phyloP scores from a whole-genome alignment of 371 early-diverging fungal species.

The Rhizopus microsporus region DNA sequence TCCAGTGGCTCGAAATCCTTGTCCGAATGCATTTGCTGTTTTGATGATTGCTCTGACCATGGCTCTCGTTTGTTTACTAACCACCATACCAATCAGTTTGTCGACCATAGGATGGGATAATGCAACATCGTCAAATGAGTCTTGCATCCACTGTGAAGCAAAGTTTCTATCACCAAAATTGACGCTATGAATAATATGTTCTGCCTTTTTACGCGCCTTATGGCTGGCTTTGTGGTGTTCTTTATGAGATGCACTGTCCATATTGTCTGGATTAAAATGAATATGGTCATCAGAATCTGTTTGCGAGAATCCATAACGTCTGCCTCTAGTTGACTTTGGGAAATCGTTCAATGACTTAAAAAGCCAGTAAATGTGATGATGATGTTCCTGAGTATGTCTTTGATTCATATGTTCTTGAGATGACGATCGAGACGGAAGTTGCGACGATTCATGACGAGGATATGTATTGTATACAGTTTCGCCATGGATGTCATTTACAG shows the following conservation, averaged over 20 bases:
- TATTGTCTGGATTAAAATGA: conserved; percentile 21
- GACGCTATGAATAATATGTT: conserved; percentile 40
- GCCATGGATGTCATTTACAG: neutral
- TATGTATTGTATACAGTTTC: too few relatives aligned
- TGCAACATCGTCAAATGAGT: conserved; percentile 45
- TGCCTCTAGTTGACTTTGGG: conserved; percentile 26
- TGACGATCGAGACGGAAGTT: too few relatives aligned
- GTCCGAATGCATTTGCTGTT: conserved; percentile 53
- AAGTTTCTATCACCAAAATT: conserved; percentile 47
- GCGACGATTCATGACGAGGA: too few relatives aligned
- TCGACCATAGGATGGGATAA: conserved; percentile 41
- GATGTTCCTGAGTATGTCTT: neutral
- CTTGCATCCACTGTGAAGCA: conserved; percentile 46
- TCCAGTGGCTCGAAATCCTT: conserved; percentile 73
- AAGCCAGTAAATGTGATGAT: conserved; percentile 7
- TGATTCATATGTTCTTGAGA: too few relatives aligned
- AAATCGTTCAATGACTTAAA: neutral
- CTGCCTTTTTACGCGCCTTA: conserved; percentile 27
- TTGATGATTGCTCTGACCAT: conserved; percentile 44
- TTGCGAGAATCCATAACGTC: conserved; percentile 46
- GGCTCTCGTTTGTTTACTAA: conserved; percentile 36
- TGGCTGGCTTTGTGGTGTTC: conserved; percentile 1
- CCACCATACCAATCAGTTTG: conserved; percentile 39
- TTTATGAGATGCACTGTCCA: conserved; percentile 1
- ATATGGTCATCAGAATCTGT: conserved; percentile 37